Evolutionary conservation across 1,284 basidiomycete genomes (phyloP).

Genomic region (Violaceomyces palustris): DNA sequence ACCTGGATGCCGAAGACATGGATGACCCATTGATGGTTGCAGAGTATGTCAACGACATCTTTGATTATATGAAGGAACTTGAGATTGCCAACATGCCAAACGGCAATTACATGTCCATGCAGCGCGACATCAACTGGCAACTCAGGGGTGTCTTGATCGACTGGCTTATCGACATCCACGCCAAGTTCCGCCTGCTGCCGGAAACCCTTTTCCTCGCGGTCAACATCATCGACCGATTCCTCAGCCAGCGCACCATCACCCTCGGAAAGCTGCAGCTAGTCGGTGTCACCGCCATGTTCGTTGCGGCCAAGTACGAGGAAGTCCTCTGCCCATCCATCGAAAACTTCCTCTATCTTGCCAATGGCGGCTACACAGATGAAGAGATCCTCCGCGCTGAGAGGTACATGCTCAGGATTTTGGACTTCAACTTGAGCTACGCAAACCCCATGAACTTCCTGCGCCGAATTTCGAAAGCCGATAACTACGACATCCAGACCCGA

Average conservation of each 20-base stretch:
- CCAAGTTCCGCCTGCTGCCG: constrained; percentile 84
- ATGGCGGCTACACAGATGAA: constrained; percentile 47
- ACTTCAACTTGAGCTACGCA: constrained; percentile 87
- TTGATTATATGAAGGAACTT: constrained; percentile 76
- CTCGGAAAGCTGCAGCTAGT: constrained; percentile 91
- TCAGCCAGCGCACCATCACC: constrained; percentile 81
- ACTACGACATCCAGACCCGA: constrained; percentile 71
- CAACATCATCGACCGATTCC: constrained; percentile 95
- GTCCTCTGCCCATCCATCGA: constrained; percentile 82
- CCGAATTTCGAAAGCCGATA: constrained; percentile 56
- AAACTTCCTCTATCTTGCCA: constrained; percentile 65
- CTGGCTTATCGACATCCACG: constrained; percentile 95
- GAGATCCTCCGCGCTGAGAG: constrained; percentile 65
- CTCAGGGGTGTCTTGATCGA: constrained; percentile 81
- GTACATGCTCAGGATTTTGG: constrained; percentile 83
- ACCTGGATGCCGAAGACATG: constrained; percentile 86
- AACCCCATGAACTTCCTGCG: constrained; percentile 90
- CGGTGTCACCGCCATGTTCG: constrained; percentile 86
- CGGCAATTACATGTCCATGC: constrained; percentile 46
- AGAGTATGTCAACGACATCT: constrained; percentile 92
- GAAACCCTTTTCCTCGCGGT: constrained; percentile 92
- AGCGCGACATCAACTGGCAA: constrained; percentile 49
- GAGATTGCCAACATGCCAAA: constrained; percentile 57
- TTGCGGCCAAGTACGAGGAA: constrained; percentile 93
- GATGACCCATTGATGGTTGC: constrained; percentile 95